These are phyloP conservation scores for Gillenia trifoliata DNA, from an alignment of 306 rosid species.

Conservation along the genomic window DNA sequence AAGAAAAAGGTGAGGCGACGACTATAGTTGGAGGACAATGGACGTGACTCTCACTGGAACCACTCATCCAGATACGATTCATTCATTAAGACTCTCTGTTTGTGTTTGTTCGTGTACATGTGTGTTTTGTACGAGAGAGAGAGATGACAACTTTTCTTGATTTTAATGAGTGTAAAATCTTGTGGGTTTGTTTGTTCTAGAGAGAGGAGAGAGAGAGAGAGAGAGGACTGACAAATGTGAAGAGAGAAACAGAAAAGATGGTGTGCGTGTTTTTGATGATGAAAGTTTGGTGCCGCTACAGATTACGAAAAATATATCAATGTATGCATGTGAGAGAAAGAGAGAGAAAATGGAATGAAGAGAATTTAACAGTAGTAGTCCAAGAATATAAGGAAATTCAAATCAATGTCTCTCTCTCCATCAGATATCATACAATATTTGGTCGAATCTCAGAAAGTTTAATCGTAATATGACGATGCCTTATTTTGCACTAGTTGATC, in stretches of 20 bases:
- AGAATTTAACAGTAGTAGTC: constrained; percentile 21
- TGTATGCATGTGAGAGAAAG: background rate
- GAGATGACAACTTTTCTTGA: constrained; percentile 32
- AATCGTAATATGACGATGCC: background rate
- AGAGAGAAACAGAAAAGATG: constrained; percentile 16
- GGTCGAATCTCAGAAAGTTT: background rate
- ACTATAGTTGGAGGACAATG: constrained; percentile 34
- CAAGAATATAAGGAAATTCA: constrained; percentile 27
- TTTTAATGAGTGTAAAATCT: constrained; percentile 34
- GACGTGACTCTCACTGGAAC: constrained; percentile 26
- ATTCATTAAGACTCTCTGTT: constrained; percentile 17
- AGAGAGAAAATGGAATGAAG: background rate
- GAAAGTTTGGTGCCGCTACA: constrained; percentile 25
- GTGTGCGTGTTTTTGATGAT: constrained; percentile 9
- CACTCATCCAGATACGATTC: constrained; percentile 33
- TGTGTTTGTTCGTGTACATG: constrained; percentile 20
- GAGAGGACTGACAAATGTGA: constrained; percentile 27
- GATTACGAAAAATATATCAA: background rate
- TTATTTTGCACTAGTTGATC: background rate
- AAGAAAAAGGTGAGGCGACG: constrained; percentile 18
- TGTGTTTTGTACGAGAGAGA: constrained; percentile 10
- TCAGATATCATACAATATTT: background rate
- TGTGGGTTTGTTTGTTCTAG: constrained; percentile 1
- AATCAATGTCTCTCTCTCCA: background rate
- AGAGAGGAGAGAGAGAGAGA: constrained; percentile 19